phyloP scores from a whole-genome alignment of 805 yeast genomes.

The Tetrapisispora arboricola region DNA sequence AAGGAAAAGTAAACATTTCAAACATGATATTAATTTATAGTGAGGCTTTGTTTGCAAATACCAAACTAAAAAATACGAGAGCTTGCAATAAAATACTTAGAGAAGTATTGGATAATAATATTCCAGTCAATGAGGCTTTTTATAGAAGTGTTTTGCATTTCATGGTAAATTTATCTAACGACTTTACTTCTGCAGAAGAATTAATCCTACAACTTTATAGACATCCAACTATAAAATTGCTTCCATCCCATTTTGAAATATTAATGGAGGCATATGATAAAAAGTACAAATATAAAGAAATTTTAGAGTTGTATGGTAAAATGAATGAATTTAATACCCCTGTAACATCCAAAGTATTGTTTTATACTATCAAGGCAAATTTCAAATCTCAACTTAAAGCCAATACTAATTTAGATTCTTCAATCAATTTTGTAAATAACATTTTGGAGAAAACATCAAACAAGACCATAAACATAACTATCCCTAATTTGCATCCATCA shows the following conservation, averaged over 20 bases:
- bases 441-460: slow-evolving; percentile 22
- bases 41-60: slow-evolving; percentile 18
- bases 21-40: slow-evolving; percentile 13
- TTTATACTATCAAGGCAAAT: slow-evolving; percentile 24
- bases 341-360: slow-evolving; percentile 22
- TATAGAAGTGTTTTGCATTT: slow-evolving; percentile 17
- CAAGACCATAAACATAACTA: slow-evolving; percentile 13
- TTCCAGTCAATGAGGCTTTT: slow-evolving; percentile 15
- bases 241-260: slow-evolving; percentile 21
- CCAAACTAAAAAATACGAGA: slow-evolving; percentile 7
- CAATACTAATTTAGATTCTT: slow-evolving; percentile 20
- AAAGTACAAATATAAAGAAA: slow-evolving; percentile 19
- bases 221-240: slow-evolving; percentile 10
- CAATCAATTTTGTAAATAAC: slow-evolving; percentile 25
- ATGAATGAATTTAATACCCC: slow-evolving; percentile 19
- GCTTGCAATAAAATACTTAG: slow-evolving; percentile 15
- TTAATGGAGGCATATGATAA: slow-evolving; percentile 26
- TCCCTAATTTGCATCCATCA: slow-evolving; percentile 26
- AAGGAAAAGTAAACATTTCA: neutral
- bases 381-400: slow-evolving; percentile 23
- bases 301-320: slow-evolving; percentile 20
- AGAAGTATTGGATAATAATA: slow-evolving; percentile 7
- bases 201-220: slow-evolving; percentile 13
- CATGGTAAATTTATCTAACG: slow-evolving; percentile 11
- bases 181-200: slow-evolving; percentile 15